Percentiles rank a stretch among this genome's conserved stretches.
Conservation (phyloP, 2,329 filamentous ascomycete genomes). For the Colletotrichum brevisporum region DNA sequence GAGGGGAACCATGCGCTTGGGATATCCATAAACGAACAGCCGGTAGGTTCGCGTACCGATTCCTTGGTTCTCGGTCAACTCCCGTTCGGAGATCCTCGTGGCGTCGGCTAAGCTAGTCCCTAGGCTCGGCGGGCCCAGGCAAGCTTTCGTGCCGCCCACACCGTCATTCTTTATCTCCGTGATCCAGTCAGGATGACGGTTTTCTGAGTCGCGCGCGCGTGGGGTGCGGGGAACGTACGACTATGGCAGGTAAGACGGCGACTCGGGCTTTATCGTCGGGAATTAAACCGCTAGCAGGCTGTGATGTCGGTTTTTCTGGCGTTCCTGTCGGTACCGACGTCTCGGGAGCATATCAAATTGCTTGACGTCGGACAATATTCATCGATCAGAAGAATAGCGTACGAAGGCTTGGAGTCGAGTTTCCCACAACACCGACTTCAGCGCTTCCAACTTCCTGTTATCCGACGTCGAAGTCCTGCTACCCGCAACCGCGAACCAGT, state of each 20-base stretch:
- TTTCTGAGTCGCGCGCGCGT: neutral
- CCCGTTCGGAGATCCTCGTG: conserved; percentile 17
- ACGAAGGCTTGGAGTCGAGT: no score
- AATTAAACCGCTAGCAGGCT: neutral
- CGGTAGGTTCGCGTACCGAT: neutral
- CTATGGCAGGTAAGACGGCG: neutral
- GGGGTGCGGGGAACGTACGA: conserved; percentile 18
- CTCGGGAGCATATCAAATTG: neutral
- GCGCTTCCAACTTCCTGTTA: neutral
- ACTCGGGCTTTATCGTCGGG: neutral
- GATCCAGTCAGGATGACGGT: conserved; percentile 9
- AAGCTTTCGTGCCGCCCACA: conserved; percentile 13
- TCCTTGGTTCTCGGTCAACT: conserved; percentile 19
- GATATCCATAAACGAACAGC: neutral
- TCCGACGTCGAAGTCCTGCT: neutral
- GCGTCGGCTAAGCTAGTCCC: neutral
- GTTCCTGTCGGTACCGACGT: neutral
- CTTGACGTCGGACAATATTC: no score
- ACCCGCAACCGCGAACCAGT: neutral
- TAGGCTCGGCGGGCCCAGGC: neutral
- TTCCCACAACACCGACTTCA: neutral
- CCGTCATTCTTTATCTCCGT: neutral
- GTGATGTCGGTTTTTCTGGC: no score
- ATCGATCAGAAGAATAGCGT: no score
- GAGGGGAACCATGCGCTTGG: neutral